Base-by-base conservation (phyloP, 1,284 basidiomycete genomes). In the Agroathelia rolfsii region DNA sequence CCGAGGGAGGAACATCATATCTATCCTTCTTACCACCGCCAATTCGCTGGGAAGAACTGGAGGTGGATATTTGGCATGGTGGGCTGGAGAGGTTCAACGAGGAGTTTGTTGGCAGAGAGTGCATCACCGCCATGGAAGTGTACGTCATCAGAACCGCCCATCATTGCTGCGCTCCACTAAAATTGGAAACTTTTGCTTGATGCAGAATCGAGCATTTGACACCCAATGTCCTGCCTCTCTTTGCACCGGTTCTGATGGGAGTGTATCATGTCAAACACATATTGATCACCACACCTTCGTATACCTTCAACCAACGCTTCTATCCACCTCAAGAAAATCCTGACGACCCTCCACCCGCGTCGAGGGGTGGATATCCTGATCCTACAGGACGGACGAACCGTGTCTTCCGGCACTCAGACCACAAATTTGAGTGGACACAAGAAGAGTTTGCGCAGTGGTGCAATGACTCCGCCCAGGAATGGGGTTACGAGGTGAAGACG, bases 401-500 rank as follows among this genome's bases (percentile, higher is more conserved):
- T 2, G 51, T 76, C 15, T 83, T 84, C 55, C 63, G 93, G 36
- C 80, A 96, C 51, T 53, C 62, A 13, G 92, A 95, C 49, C 93
- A 96, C 58, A 87, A 93, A 51, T 87, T 94, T 47, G 92, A 96
- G 55, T 94, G 87, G 85, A 94, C 87, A 0, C 55, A 61, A 0
- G 69, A 72, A 3, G 92, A 95, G 51, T 95, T 93, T 52, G 51
- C 57, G 18, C 45, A 49, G 6, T 95, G 86, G 82, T 89, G 82
- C 45, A 46, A 57, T 15, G 53, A 51, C 1, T 65, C 64, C 3
- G 85, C 83, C 1, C 54, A 55, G 6, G 69, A 74, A 39, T 92
- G 83, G 80, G 86, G 83, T 4, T 92, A 88, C 42, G 58, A 62
- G 1, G 69, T 81, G 4, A 59, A 72, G 24, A 47, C 71, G 4